Evolutionary conservation across 805 yeast species (phyloP).

Genomic region (Schwanniomyces yamadae): DNA sequence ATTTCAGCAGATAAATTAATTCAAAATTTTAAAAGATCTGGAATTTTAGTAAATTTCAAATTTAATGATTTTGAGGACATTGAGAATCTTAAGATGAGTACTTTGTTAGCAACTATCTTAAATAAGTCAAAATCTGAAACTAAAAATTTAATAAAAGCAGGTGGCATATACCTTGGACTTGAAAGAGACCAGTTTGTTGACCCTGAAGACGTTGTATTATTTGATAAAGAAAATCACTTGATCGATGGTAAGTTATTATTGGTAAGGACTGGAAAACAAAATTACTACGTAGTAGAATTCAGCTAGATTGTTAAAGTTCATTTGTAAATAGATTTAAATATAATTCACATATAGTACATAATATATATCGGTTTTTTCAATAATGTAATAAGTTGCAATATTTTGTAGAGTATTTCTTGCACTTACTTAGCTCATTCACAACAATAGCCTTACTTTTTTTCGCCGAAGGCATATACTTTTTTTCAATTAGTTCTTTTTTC

Average conservation of each 20-base stretch:
- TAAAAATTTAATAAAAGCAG: constrained; percentile 58
- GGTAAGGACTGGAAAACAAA: constrained; percentile 73
- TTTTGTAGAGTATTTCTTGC: constrained; percentile 6
- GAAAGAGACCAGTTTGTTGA: constrained; percentile 51
- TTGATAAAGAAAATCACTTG: constrained; percentile 46
- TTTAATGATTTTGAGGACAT: constrained; percentile 31
- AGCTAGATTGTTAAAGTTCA: not conserved
- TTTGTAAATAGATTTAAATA: constrained; percentile 3
- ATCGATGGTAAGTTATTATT: constrained; percentile 62
- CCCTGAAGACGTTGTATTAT: constrained; percentile 48
- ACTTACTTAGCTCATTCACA: constrained; percentile 7
- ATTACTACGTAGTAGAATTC: constrained; percentile 56
- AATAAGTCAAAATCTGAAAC: constrained; percentile 57
- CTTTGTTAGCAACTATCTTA: constrained; percentile 49
- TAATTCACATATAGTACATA: not conserved
- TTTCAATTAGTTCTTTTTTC: constrained; percentile 8
- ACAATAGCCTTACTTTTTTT: constrained; percentile 1
- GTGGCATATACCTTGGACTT: constrained; percentile 72
- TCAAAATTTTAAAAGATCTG: constrained; percentile 56
- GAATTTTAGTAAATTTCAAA: constrained; percentile 44
- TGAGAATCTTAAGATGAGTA: constrained; percentile 46
- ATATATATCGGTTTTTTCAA: constrained; percentile 3
- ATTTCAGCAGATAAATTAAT: constrained; percentile 50
- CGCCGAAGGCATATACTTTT: constrained; percentile 9
- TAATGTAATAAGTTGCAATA: constrained; percentile 11